Conservation (phyloP, 2,329 filamentous ascomycete genomes). For the Zymoseptoria brevis region DNA sequence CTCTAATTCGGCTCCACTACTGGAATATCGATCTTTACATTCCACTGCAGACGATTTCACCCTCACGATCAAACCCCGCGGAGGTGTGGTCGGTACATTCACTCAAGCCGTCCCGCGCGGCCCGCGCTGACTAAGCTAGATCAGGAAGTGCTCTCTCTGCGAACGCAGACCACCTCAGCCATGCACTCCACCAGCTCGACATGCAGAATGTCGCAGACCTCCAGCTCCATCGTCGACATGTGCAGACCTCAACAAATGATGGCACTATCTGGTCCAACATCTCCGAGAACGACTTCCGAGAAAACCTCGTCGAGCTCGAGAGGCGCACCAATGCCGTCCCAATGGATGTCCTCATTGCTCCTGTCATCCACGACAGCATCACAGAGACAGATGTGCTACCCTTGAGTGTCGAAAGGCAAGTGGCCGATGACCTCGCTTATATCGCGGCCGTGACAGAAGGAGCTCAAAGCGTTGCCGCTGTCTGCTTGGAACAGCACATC, state of each 20-base stretch:
- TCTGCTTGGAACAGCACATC: slow-evolving; percentile 9
- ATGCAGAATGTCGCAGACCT: not conserved
- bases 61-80: not conserved
- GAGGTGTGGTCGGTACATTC: not conserved
- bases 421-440: slow-evolving; percentile 10
- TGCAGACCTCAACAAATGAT: slow-evolving; percentile 2
- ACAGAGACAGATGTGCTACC: not conserved
- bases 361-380: not conserved
- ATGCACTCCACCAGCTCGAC: not conserved
- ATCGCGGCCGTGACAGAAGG: slow-evolving; percentile 10
- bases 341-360: slow-evolving; percentile 5
- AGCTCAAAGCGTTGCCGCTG: slow-evolving; percentile 11
- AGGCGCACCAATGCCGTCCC: slow-evolving; percentile 11
- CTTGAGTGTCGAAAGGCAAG: slow-evolving; percentile 5
- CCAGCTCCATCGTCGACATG: not conserved
- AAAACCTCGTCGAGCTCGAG: slow-evolving; percentile 8
- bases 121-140: not conserved
- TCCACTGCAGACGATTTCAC: not conserved
- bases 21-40: not conserved
- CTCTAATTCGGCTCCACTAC: not conserved
- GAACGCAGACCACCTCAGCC: not conserved
- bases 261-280: slow-evolving; percentile 8
- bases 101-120: not conserved
- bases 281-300: slow-evolving; percentile 5
- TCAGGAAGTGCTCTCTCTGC: not conserved